A percentile compares a stretch with the other conserved stretches of the same genome.
Conservation (phyloP, 805 yeast species). For the Nakazawaea laoshanensis region DNA sequence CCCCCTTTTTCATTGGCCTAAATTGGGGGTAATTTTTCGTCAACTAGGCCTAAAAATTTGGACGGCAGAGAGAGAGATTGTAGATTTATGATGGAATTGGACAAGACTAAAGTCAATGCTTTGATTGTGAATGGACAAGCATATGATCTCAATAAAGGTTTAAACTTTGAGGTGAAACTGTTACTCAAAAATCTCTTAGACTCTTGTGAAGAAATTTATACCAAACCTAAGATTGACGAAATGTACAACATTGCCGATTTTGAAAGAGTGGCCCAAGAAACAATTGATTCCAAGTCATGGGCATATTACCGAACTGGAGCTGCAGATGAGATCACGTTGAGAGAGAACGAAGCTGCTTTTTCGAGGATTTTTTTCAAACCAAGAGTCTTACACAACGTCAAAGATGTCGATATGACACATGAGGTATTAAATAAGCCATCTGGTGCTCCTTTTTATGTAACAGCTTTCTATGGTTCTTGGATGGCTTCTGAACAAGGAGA, state of each 20-base stretch:
- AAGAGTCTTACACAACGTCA: conserved; percentile 29
- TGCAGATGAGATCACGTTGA: conserved; percentile 35
- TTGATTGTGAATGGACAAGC: no score
- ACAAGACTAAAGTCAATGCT: no score
- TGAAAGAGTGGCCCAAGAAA: conserved; percentile 34
- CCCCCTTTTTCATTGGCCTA: no score
- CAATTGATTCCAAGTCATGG: conserved; percentile 36
- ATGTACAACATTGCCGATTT: conserved; percentile 36
- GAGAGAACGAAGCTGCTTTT: conserved; percentile 34
- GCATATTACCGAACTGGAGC: conserved; percentile 36
- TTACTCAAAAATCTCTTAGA: no score
- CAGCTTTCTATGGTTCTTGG: conserved; percentile 36
- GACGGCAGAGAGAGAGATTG: no score
- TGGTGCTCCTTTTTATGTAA: conserved; percentile 31
- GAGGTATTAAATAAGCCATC: conserved; percentile 29
- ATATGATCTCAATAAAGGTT: no score
- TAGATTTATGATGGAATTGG: no score
- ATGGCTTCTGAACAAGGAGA: conserved; percentile 28
- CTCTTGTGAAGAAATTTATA: no score
- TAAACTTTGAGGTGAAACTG: no score
- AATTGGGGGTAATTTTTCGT: no score
- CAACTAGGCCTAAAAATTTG: no score
- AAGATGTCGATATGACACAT: conserved; percentile 26
- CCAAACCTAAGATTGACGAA: no score
- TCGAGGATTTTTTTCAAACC: conserved; percentile 33